Conservation (phyloP, 768 basidiomycete genomes). For the Sporobolomyces roseus region DNA sequence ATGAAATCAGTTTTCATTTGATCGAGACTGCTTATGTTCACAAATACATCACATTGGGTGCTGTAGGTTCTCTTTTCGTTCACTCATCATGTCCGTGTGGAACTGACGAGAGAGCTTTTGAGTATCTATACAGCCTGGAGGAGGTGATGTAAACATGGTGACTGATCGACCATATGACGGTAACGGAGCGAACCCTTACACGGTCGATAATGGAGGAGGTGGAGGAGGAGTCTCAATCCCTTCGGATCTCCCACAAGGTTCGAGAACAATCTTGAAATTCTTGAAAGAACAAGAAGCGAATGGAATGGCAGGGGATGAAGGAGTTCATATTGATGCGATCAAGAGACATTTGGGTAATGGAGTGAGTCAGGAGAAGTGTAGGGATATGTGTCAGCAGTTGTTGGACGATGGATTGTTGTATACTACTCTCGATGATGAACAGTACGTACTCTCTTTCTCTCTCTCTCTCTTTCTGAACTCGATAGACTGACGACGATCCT, state of each 20-base stretch:
- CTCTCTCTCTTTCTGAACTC: neutral
- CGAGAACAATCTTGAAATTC: slow-evolving; percentile 65
- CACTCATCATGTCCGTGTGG: too few species aligned
- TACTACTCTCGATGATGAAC: slow-evolving; percentile 54
- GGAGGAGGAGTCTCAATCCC: slow-evolving; percentile 54
- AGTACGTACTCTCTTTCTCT: slow-evolving; percentile 17
- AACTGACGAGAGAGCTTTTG: too few species aligned
- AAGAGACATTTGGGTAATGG: slow-evolving; percentile 62
- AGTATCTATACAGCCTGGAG: slow-evolving; percentile 21
- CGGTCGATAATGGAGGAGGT: slow-evolving; percentile 16
- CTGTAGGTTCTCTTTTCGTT: slow-evolving; percentile 40
- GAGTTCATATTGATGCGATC: slow-evolving; percentile 69
- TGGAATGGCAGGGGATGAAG: slow-evolving; percentile 56
- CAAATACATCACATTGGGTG: slow-evolving; percentile 63
- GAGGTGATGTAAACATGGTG: slow-evolving; percentile 1
- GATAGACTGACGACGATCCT: too few species aligned
- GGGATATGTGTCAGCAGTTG: slow-evolving; percentile 68
- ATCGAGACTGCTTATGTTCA: slow-evolving; percentile 69
- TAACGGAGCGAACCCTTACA: slow-evolving; percentile 37
- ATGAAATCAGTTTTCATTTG: slow-evolving; percentile 78
- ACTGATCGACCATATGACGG: slow-evolving; percentile 25
- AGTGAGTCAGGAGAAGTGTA: slow-evolving; percentile 59
- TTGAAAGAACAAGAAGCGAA: slow-evolving; percentile 51
- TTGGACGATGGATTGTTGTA: slow-evolving; percentile 77
- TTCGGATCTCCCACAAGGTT: slow-evolving; percentile 60